phyloP scores from a whole-genome alignment of 768 basidiomycete genomes.

The Tubosaeta brunneosetosa region DNA sequence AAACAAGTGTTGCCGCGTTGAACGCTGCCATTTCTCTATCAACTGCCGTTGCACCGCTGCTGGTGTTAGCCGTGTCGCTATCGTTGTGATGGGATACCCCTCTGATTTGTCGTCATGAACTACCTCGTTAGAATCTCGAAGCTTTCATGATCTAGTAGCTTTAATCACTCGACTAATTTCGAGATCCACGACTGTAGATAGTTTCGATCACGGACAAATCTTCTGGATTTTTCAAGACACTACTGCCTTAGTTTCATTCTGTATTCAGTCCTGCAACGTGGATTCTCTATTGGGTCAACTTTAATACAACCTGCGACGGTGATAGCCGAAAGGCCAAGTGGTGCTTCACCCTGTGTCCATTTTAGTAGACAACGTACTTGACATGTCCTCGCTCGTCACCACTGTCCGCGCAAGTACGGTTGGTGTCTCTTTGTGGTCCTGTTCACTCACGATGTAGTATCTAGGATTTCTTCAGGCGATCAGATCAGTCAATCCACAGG shows the following conservation, averaged over 20 bases:
- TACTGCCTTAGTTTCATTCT: slow-evolving; percentile 7
- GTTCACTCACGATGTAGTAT: slow-evolving; percentile 1
- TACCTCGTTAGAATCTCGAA: background rate
- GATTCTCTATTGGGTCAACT: background rate
- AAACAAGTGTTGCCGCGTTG: slow-evolving; percentile 6
- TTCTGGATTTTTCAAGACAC: slow-evolving; percentile 6
- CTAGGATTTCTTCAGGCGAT: slow-evolving; percentile 85
- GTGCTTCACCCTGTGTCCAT: no score
- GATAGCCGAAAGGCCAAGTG: slow-evolving; percentile 10
- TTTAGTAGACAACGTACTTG: background rate
- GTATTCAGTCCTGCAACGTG: slow-evolving; percentile 3
- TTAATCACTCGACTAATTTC: slow-evolving; percentile 19
- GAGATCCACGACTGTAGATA: slow-evolving; percentile 21
- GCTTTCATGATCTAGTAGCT: background rate
- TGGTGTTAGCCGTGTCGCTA: slow-evolving; percentile 10
- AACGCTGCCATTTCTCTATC: slow-evolving; percentile 15
- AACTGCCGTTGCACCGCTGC: slow-evolving; percentile 7
- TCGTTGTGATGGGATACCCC: slow-evolving; percentile 11
- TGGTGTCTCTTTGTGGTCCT: background rate
- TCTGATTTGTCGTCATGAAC: background rate
- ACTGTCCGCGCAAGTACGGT: slow-evolving; percentile 44
- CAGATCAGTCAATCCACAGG: slow-evolving; percentile 79
- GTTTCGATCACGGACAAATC: slow-evolving; percentile 11
- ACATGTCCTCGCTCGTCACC: slow-evolving; percentile 44
- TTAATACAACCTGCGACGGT: background rate